phyloP scores from a whole-genome alignment of 2,329 filamentous ascomycete species.

The Neofusicoccum kwambonambiense region DNA sequence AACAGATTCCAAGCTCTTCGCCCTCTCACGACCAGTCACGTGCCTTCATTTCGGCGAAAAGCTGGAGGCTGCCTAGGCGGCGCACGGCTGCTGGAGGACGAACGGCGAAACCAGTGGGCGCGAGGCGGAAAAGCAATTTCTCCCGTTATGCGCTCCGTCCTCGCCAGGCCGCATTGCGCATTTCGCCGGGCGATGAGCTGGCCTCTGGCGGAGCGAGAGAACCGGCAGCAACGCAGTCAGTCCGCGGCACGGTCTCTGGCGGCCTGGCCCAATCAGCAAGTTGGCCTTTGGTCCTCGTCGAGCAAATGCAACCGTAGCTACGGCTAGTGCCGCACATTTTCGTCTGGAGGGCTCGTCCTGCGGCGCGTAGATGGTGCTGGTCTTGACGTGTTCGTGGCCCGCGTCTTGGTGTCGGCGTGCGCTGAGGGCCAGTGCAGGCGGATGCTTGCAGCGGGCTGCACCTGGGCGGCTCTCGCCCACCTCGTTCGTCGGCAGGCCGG shows the following conservation, averaged over 20 bases:
- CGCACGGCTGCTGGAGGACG: background rate
- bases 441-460: background rate
- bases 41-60: constrained; percentile 12
- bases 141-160: background rate
- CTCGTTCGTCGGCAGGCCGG: background rate
- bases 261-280: background rate
- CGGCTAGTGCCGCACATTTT: background rate
- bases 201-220: background rate
- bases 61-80: background rate
- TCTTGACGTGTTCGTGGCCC: background rate
- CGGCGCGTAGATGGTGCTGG: background rate
- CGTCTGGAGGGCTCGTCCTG: background rate
- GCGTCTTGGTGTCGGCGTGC: background rate
- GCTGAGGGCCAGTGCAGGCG: background rate
- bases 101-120: background rate
- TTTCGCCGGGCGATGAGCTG: background rate
- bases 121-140: background rate
- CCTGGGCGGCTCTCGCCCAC: background rate
- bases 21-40: background rate
- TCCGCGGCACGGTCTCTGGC: background rate
- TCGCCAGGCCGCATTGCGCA: background rate
- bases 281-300: background rate
- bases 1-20: background rate
- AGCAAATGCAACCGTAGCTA: background rate
- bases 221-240: background rate